Percentiles rank a stretch among this genome's conserved stretches.
Conservation (phyloP, 371 early-diverging fungal species). For the Mortierella sp. region DNA sequence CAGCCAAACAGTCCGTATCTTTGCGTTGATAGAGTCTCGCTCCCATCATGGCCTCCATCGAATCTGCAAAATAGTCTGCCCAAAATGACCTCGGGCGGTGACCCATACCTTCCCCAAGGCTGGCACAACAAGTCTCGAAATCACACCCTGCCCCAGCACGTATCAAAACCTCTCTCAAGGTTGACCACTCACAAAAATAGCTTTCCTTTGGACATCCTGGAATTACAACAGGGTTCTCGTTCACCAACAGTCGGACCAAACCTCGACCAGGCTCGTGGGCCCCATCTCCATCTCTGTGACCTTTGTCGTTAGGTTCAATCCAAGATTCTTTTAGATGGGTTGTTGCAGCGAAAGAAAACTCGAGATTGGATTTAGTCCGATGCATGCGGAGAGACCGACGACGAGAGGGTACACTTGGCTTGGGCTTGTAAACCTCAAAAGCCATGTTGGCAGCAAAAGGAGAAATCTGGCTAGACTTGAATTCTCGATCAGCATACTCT, state of each 20-base stretch:
- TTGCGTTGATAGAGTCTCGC: too few species aligned
- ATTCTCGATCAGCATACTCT: constrained; percentile 22
- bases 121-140: constrained; percentile 25
- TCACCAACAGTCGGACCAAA: constrained; percentile 31
- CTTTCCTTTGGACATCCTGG: constrained; percentile 23
- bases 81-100: background rate
- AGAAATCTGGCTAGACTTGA: constrained; percentile 20
- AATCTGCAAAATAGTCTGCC: background rate
- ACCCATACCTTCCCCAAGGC: constrained; percentile 16
- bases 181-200: constrained; percentile 37
- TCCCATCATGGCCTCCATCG: too few species aligned
- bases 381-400: background rate
- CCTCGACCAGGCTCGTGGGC: background rate
- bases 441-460: constrained; percentile 39
- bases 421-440: constrained; percentile 35
- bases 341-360: background rate
- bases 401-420: background rate
- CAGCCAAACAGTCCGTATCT: constrained; percentile 6
- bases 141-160: constrained; percentile 26
- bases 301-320: too few species aligned
- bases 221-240: constrained; percentile 29
- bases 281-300: too few species aligned
- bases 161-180: constrained; percentile 14
- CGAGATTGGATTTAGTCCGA: background rate
- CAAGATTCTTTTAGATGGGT: too few species aligned